Conservation (phyloP, 345 rosid species). For the Citrus trifoliata region DNA sequence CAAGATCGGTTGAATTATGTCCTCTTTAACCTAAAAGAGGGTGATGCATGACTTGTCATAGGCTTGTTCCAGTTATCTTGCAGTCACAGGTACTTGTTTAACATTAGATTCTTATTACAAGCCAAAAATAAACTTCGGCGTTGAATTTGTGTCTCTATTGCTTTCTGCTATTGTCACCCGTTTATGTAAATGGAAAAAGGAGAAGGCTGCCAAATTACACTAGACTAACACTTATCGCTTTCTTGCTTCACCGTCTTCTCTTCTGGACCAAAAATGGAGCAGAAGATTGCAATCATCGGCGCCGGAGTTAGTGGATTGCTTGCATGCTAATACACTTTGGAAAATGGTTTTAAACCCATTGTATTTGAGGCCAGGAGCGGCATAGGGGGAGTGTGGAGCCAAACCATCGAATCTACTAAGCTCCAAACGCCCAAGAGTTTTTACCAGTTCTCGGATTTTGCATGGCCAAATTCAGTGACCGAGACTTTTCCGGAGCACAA, state of each 20-base stretch:
- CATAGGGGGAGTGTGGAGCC: slow-evolving; percentile 37
- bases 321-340: slow-evolving; percentile 33
- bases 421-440: slow-evolving; percentile 37
- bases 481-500: slow-evolving; percentile 34
- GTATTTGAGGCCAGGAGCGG: slow-evolving; percentile 29
- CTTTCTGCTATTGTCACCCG: too few species aligned
- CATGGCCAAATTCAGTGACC: slow-evolving; percentile 29
- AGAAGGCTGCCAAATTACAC: neutral
- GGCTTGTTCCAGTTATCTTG: neutral
- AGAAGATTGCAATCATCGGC: slow-evolving; percentile 34
- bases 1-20: neutral
- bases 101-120: neutral
- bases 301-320: slow-evolving; percentile 47
- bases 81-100: neutral
- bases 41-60: neutral
- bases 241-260: neutral
- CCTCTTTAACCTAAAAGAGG: neutral
- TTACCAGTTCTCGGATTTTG: slow-evolving; percentile 42
- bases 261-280: slow-evolving; percentile 12
- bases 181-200: neutral
- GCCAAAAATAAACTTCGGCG: neutral
- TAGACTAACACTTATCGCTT: neutral
- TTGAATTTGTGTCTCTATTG: neutral
- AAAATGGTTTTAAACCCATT: slow-evolving; percentile 25
- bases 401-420: slow-evolving; percentile 34